A percentile compares a stretch with the other conserved stretches of the same genome.
These are phyloP conservation scores for Entelexis sorbosivorans DNA, from an alignment of 1,139 yeast species.

Conservation along the genomic window DNA sequence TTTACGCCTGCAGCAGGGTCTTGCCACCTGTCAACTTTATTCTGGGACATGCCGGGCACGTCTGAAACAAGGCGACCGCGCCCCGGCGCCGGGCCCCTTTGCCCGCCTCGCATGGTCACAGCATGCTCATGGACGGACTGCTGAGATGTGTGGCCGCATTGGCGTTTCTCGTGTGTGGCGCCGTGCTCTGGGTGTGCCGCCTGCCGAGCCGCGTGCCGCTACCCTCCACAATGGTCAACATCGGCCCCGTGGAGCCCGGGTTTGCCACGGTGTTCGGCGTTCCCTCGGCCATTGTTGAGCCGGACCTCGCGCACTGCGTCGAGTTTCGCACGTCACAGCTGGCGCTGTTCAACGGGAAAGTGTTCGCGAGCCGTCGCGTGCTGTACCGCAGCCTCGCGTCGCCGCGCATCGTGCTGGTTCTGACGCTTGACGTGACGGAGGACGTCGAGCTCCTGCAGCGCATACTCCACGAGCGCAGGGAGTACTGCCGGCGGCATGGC, in stretches of 20 bases:
- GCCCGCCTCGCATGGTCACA: not conserved
- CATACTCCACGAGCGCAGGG: constrained; percentile 68
- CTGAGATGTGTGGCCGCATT: too few species aligned
- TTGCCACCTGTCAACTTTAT: not conserved
- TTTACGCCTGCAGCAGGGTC: not conserved
- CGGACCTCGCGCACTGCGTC: constrained; percentile 6
- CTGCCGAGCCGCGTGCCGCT: not conserved
- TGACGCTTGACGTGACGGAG: constrained; percentile 59
- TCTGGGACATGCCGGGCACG: not conserved
- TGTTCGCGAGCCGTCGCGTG: constrained; percentile 23
- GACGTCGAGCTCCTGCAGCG: constrained; percentile 47
- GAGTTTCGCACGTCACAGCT: constrained; percentile 27
- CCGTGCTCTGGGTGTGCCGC: not conserved
- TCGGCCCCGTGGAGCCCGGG: constrained; percentile 3
- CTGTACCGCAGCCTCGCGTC: constrained; percentile 6
- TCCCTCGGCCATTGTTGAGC: constrained; percentile 7
- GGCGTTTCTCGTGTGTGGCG: not conserved
- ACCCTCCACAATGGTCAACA: not conserved
- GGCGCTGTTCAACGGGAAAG: constrained; percentile 24
- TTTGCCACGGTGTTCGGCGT: not conserved
- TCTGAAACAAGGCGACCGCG: not conserved
- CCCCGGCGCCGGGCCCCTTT: not conserved
- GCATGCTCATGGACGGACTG: not conserved
- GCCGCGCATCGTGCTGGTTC: constrained; percentile 49
- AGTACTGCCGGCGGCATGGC: constrained; percentile 61